Base-by-base conservation (phyloP, 495 filamentous ascomycete genomes). In the Neurospora discreta region DNA sequence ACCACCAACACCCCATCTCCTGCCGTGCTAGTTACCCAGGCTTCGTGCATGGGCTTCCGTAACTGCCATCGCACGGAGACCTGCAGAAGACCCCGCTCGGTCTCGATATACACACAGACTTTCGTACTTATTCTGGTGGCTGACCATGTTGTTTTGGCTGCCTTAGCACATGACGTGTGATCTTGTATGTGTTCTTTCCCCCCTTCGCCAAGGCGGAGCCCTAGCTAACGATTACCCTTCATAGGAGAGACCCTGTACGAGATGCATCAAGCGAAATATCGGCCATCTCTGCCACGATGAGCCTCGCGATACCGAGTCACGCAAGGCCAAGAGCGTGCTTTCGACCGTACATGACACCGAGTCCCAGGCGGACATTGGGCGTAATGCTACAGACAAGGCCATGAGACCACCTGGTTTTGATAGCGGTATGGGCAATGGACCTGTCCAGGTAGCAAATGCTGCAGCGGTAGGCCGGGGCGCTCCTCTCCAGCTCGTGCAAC, bases 141-240 rank as follows among this genome's bases (percentile, higher is more conserved):
- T 81, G 74, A 80, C 75, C 71, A 71, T 74, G 72, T 68, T 74
- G 18, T 69, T 68, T 72, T 68, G 40, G 41, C 40, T 18, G 78
- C 80, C 83, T 84, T 84, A 97, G 92, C 95, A 99, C 90, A 99
- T 99, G 95, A 98, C 96, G 81, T 99, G 95, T 88, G 96, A 99
- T 89, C 92, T 94, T 86, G 94, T 97, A 95, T 88, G 93, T 89
- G 82, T 78, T 82, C 79, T 81, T 81, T 81, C 76, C 81, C 74
- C 80, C 78, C 42, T 40, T 46, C 43, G 68, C 46, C 67, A 60
- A 65, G 68, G 68, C 74, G 60, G 39, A 71, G 70, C 43, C 43
- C 70, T 75, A 71, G 73, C 72, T 68, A 39, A 67, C 68, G 67
- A 39, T 74, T 70, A 68, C 72, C 71, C 68, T 77, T 80, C 72